These are phyloP conservation scores for Suillus tomentosus DNA, from an alignment of 768 basidiomycete species.

Conservation along the genomic window DNA sequence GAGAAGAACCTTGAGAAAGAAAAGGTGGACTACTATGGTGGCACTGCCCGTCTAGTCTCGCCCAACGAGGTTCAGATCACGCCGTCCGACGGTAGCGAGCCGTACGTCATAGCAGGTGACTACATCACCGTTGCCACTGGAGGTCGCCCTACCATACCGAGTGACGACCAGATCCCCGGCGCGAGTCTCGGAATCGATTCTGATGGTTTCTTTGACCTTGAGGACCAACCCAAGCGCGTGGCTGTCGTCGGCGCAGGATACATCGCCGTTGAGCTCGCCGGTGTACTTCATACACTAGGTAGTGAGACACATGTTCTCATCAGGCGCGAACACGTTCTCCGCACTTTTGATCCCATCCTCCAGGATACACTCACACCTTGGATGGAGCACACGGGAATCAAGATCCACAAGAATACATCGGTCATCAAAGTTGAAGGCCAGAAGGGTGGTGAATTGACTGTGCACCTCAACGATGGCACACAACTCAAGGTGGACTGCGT, in stretches of 20 bases:
- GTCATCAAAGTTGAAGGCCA: slow-evolving; percentile 76
- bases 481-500: slow-evolving; percentile 83
- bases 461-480: slow-evolving; percentile 76
- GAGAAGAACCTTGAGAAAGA: slow-evolving; percentile 87
- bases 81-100: slow-evolving; percentile 58
- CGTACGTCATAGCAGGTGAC: slow-evolving; percentile 74
- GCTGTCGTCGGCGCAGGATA: slow-evolving; percentile 97
- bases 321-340: slow-evolving; percentile 84
- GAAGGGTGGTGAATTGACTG: slow-evolving; percentile 69
- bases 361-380: slow-evolving; percentile 84
- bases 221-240: slow-evolving; percentile 88
- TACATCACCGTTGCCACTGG: slow-evolving; percentile 86
- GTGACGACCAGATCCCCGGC: slow-evolving; percentile 81
- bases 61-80: slow-evolving; percentile 74
- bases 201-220: slow-evolving; percentile 95
- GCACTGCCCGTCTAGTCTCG: slow-evolving; percentile 73
- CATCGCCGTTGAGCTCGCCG: slow-evolving; percentile 96
- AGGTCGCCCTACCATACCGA: slow-evolving; percentile 79
- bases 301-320: slow-evolving; percentile 92
- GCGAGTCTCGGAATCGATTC: slow-evolving; percentile 89
- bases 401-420: slow-evolving; percentile 78
- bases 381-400: slow-evolving; percentile 94
- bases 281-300: slow-evolving; percentile 88
- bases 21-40: slow-evolving; percentile 83
- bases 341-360: slow-evolving; percentile 88